Conservation (phyloP, 768 basidiomycete species). For the Mycena belliarum region DNA sequence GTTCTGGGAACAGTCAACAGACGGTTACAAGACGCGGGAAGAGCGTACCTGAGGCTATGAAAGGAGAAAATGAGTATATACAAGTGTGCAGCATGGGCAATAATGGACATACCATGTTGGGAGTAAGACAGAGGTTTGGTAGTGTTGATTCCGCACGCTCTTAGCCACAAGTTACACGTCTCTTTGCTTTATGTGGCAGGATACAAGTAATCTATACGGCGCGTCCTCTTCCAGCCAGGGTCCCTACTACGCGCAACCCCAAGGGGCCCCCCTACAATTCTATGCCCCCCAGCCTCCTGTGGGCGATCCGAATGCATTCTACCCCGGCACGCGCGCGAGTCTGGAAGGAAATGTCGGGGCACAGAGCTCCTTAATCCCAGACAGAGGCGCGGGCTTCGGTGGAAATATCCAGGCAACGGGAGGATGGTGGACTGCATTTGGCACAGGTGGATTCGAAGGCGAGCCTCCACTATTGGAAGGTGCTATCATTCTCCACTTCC, state of each 20-base stretch:
- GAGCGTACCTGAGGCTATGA: slow-evolving; percentile 22
- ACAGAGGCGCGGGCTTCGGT: slow-evolving; percentile 51
- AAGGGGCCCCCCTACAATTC: slow-evolving; percentile 71
- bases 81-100: neutral
- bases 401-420: slow-evolving; percentile 75
- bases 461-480: slow-evolving; percentile 96
- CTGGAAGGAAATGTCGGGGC: slow-evolving; percentile 67
- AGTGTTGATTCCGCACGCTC: neutral
- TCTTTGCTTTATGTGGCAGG: slow-evolving; percentile 69
- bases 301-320: slow-evolving; percentile 59
- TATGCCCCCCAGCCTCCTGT: slow-evolving; percentile 54
- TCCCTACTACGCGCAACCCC: slow-evolving; percentile 57
- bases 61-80: neutral
- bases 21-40: no score
- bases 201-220: slow-evolving; percentile 57
- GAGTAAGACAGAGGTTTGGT: neutral
- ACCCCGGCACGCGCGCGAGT: slow-evolving; percentile 72
- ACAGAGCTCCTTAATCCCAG: slow-evolving; percentile 52
- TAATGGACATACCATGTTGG: slow-evolving; percentile 41
- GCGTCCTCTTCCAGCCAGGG: slow-evolving; percentile 62
- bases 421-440: slow-evolving; percentile 95
- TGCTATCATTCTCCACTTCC: slow-evolving; percentile 30
- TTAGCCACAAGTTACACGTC: neutral
- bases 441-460: slow-evolving; percentile 92
- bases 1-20: slow-evolving; percentile 57